A percentile compares a stretch with the other conserved stretches of the same genome.
Conservation (phyloP, 2,329 filamentous ascomycete genomes). For the Exophiala aquamarina region DNA sequence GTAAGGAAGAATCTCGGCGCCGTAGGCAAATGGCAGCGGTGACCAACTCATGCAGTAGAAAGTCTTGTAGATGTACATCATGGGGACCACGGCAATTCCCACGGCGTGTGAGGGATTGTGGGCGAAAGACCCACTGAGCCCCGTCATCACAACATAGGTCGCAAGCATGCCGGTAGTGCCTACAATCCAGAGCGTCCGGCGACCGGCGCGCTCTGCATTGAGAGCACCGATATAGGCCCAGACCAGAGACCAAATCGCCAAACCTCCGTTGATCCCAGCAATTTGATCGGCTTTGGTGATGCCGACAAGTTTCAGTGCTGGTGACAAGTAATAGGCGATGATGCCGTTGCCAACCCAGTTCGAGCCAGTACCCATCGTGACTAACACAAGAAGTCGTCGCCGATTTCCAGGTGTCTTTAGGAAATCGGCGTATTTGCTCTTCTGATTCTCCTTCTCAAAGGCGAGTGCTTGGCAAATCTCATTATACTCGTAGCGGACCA, state of each 20-base stretch:
- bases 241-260: constrained; percentile 29
- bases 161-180: constrained; percentile 30
- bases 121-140: constrained; percentile 28
- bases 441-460: constrained; percentile 53
- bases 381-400: constrained; percentile 52
- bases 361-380: constrained; percentile 55
- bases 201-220: constrained; percentile 29
- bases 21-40: no score
- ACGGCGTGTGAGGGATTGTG: constrained; percentile 12
- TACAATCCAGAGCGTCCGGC: constrained; percentile 27
- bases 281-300: background rate
- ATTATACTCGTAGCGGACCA: constrained; percentile 34
- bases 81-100: constrained; percentile 31
- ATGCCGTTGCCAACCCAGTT: constrained; percentile 56
- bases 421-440: constrained; percentile 58
- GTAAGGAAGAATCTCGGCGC: no score
- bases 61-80: constrained; percentile 29
- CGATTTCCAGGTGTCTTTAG: constrained; percentile 59
- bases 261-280: constrained; percentile 22
- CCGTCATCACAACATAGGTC: constrained; percentile 27
- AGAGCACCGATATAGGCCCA: constrained; percentile 26
- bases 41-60: no score
- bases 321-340: constrained; percentile 39
- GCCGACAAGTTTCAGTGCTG: constrained; percentile 5
- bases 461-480: constrained; percentile 32